Evolutionary conservation across 768 basidiomycete genomes (phyloP), one percentile per base, ranked within the genome.

Genomic region (Lactarius quietus): DNA sequence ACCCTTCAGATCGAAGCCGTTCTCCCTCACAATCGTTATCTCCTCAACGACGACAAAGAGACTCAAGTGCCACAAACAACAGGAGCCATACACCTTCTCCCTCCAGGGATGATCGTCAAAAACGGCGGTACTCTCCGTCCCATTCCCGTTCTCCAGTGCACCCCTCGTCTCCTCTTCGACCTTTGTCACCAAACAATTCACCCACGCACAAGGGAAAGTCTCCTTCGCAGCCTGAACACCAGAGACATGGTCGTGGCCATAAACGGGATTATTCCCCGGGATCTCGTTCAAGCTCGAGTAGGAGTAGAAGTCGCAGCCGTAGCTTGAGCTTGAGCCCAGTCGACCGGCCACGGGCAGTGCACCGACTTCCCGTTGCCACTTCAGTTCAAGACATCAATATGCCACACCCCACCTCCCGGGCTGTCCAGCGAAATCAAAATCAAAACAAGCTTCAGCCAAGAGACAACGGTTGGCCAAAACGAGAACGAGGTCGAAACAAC

Each of bases 21-120:
- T 89, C 88, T 33, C 82, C 79, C 52, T 88, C 90, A 20, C 80
- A 79, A 45, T 86, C 84, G 39, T 72, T 76, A 63, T 86, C 89
- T 28, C 87, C 88, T 23, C 86, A 86, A 72, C 83, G 81, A 29
- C 80, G 78, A 53, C 82, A 84, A 54, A 79, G 80, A 66, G 83
- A 82, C 63, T 76, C 80, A 12, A 87, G 84, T 72, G 83, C 81
- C 56, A 51, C 66, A 9, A 73, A 73, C 52, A 74, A 72, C 17
- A 73, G 79, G 26, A 84, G 83, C 70, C 82, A 75, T 45, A 81
- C 82, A 10, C 83, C 84, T 6, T 78, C 79, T 52, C 83, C 82
- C 45, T 78, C 78, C 66, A 79, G 77, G 56, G 76, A 78, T 58
- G 69, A 78, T 23, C 73, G 74, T 51, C 78, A 78, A 74, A 71